A percentile compares a stretch with the other conserved stretches of the same genome.
Evolutionary conservation across 768 basidiomycete genomes (phyloP).

Genomic region (Pholiota microspora): DNA sequence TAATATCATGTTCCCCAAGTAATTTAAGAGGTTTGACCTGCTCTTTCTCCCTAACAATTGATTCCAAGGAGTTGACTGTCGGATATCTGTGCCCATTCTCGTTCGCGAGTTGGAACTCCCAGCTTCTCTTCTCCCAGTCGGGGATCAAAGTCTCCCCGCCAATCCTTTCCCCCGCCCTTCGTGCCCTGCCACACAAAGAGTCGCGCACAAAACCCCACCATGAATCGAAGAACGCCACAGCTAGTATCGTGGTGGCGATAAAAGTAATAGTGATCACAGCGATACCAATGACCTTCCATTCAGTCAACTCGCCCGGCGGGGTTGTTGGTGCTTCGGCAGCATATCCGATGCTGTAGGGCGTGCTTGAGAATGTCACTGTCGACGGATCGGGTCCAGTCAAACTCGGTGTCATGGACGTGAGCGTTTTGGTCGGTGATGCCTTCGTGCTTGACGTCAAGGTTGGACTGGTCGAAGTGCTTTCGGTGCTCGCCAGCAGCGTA

Average conservation of each 20-base stretch:
- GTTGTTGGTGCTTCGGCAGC: constrained; percentile 23
- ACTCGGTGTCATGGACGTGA: constrained; percentile 3
- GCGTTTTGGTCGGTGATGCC: background rate
- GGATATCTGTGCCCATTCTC: constrained; percentile 50
- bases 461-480: background rate
- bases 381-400: background rate
- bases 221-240: constrained; percentile 68
- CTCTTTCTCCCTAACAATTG: constrained; percentile 29
- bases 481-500: background rate
- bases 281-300: constrained; percentile 74
- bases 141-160: constrained; percentile 56
- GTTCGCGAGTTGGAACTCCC: constrained; percentile 50
- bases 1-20: background rate
- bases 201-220: constrained; percentile 64
- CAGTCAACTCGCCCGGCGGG: constrained; percentile 41
- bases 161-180: constrained; percentile 15
- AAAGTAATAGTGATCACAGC: constrained; percentile 61
- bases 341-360: constrained; percentile 10
- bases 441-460: background rate
- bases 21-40: background rate
- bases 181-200: constrained; percentile 37
- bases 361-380: constrained; percentile 1
- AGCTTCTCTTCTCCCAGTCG: constrained; percentile 62
- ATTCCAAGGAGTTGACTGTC: constrained; percentile 37
- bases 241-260: constrained; percentile 52